Percentiles rank a stretch among this genome's conserved stretches.
These are phyloP conservation scores for Xylariales sp. DNA, from an alignment of 2,329 filamentous ascomycete species.

Conservation along the genomic window DNA sequence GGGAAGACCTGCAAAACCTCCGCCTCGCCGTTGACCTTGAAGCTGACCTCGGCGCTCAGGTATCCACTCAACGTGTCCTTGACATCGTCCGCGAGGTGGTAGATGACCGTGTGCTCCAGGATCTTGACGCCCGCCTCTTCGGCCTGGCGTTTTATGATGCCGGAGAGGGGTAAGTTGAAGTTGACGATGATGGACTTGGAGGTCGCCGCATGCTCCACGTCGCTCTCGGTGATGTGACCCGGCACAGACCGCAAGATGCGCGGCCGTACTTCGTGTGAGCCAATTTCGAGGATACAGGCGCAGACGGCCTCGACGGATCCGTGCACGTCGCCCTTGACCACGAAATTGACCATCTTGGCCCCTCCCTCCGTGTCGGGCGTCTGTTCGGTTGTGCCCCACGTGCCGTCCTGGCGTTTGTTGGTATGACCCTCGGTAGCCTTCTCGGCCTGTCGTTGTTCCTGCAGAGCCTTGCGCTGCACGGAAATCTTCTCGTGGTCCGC, in stretches of 20 bases:
- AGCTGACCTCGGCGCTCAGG: constrained; percentile 61
- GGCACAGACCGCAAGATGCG: constrained; percentile 73
- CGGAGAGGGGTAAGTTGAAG: constrained; percentile 73
- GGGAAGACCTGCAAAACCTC: constrained; percentile 79
- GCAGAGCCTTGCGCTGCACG: constrained; percentile 50
- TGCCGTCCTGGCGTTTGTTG: constrained; percentile 23
- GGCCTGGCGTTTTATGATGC: constrained; percentile 64
- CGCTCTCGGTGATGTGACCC: constrained; percentile 76
- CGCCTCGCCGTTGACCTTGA: constrained; percentile 78
- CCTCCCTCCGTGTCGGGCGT: constrained; percentile 30
- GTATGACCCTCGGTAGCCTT: constrained; percentile 30
- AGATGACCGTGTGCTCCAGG: constrained; percentile 82
- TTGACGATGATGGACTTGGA: constrained; percentile 75
- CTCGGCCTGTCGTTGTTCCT: constrained; percentile 59
- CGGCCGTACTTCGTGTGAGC: constrained; percentile 77
- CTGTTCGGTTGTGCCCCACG: constrained; percentile 23
- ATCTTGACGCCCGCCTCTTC: constrained; percentile 69
- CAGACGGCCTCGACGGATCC: constrained; percentile 90
- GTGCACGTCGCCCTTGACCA: constrained; percentile 88
- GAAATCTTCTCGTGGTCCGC: constrained; percentile 76
- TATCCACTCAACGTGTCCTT: constrained; percentile 63
- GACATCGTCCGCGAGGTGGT: constrained; percentile 71
- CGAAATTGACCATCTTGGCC: constrained; percentile 64
- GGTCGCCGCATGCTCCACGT: constrained; percentile 79
- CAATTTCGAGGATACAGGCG: constrained; percentile 70